Conservation (phyloP, 2,329 filamentous ascomycete species). For the Nothophaeocryptopus gaeumannii region DNA sequence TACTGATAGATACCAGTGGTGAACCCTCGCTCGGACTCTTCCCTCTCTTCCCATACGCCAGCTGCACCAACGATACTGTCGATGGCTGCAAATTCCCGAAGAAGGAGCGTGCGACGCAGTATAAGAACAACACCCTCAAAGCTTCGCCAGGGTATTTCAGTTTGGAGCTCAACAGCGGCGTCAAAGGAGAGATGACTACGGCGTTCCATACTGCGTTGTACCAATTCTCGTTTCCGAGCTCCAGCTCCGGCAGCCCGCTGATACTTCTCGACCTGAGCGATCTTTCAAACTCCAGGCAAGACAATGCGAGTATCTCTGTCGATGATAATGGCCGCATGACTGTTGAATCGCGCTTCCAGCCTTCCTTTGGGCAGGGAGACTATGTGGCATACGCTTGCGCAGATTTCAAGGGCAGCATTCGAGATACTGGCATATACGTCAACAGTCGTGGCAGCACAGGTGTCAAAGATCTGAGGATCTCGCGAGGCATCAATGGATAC, state of each 20-base stretch:
- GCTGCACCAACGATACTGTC: constrained; percentile 60
- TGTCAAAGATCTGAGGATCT: constrained; percentile 37
- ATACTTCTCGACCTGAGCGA: constrained; percentile 60
- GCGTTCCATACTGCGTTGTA: constrained; percentile 59
- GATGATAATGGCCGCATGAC: constrained; percentile 55
- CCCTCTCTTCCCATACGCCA: constrained; percentile 64
- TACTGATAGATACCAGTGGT: constrained; percentile 43
- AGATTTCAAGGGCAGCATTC: constrained; percentile 55
- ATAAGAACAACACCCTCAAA: constrained; percentile 49
- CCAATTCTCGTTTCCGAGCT: constrained; percentile 53
- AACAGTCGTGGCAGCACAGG: constrained; percentile 50
- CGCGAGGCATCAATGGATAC: constrained; percentile 38
- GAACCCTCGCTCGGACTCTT: constrained; percentile 68
- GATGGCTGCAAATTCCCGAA: constrained; percentile 57
- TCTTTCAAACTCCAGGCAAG: constrained; percentile 53
- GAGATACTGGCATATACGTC: constrained; percentile 49
- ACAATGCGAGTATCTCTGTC: constrained; percentile 55
- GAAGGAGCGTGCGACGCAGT: constrained; percentile 47
- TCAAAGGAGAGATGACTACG: constrained; percentile 60
- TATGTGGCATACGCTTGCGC: constrained; percentile 61
- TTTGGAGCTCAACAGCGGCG: constrained; percentile 53
- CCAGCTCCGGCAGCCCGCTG: constrained; percentile 46
- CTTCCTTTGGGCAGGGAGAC: constrained; percentile 59
- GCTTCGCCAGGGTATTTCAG: constrained; percentile 60
- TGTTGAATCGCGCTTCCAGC: constrained; percentile 57